Evolutionary conservation across 331 rosid genomes (phyloP).

Genomic region (Saraca asoca): DNA sequence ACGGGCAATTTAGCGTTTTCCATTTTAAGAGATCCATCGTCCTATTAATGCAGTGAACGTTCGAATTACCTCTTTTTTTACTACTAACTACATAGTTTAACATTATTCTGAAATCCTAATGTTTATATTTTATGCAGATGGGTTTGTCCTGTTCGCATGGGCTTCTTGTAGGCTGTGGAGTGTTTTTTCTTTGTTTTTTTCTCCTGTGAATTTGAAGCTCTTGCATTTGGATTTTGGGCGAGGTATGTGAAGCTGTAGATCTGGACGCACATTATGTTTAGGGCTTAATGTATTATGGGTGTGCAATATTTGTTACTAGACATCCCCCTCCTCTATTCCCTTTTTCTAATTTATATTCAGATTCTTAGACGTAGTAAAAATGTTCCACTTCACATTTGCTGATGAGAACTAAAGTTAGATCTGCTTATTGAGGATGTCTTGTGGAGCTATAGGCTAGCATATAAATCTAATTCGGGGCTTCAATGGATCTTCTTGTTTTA

Average conservation of each 20-base stretch:
- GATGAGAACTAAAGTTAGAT: constrained; percentile 29
- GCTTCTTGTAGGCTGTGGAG: constrained; percentile 17
- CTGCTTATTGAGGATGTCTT: constrained; percentile 9
- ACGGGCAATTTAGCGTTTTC: background rate
- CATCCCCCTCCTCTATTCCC: background rate
- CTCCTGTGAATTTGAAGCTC: constrained; percentile 22
- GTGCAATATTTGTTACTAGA: constrained; percentile 44
- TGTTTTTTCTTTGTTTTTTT: constrained; percentile 26
- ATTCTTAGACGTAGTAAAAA: constrained; percentile 29
- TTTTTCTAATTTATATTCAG: background rate
- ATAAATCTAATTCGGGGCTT: constrained; percentile 27
- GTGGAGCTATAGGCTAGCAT: constrained; percentile 13
- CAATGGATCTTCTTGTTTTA: background rate
- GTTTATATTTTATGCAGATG: constrained; percentile 40
- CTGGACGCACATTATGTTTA: constrained; percentile 27
- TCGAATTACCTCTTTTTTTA: background rate
- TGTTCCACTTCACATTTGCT: constrained; percentile 40
- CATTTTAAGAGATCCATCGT: background rate
- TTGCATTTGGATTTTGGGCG: constrained; percentile 31
- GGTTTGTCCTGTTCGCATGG: constrained; percentile 31
- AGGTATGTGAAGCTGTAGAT: constrained; percentile 40
- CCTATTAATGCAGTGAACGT: constrained; percentile 13
- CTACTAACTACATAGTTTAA: background rate
- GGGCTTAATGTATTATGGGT: constrained; percentile 42
- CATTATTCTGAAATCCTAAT: constrained; percentile 9